These are phyloP conservation scores for Rhizopus arrhizus DNA, from an alignment of 371 early-diverging fungal genomes.

Conservation along the genomic window DNA sequence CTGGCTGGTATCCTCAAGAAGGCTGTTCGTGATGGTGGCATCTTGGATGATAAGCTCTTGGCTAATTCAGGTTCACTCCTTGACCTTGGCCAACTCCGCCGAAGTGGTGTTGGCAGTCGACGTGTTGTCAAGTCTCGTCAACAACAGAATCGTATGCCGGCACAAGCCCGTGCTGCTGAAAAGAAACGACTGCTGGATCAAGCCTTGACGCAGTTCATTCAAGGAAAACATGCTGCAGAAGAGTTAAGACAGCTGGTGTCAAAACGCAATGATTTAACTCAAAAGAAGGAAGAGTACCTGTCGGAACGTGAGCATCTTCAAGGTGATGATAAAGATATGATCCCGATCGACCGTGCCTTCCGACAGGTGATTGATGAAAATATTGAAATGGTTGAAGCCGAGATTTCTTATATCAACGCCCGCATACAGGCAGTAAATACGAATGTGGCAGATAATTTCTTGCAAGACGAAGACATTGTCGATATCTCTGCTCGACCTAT, in stretches of 20 bases:
- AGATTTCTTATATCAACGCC: constrained; percentile 73
- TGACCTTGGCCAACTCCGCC: constrained; percentile 25
- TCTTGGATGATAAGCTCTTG: constrained; percentile 36
- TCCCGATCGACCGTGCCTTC: constrained; percentile 52
- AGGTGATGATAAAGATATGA: constrained; percentile 40
- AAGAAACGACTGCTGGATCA: constrained; percentile 66
- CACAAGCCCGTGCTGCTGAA: constrained; percentile 31
- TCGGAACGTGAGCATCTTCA: constrained; percentile 65
- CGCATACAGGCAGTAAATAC: constrained; percentile 70
- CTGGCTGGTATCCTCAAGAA: constrained; percentile 49
- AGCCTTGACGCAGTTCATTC: constrained; percentile 48
- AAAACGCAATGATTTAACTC: constrained; percentile 58
- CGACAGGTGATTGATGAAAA: constrained; percentile 80
- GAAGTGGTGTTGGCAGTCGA: constrained; percentile 2
- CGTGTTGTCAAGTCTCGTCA: not conserved
- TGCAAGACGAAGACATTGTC: constrained; percentile 47
- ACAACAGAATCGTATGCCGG: constrained; percentile 4
- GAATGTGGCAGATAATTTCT: constrained; percentile 62
- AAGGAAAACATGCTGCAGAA: constrained; percentile 47
- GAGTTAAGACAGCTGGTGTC: constrained; percentile 47
- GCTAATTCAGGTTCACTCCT: constrained; percentile 31
- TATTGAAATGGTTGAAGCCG: constrained; percentile 80
- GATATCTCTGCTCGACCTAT: constrained; percentile 14
- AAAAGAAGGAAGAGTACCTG: constrained; percentile 66
- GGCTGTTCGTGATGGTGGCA: constrained; percentile 47